These are phyloP conservation scores for Luzula sylvatica DNA, from an alignment of 176 grass and related monocot species.

Conservation along the genomic window DNA sequence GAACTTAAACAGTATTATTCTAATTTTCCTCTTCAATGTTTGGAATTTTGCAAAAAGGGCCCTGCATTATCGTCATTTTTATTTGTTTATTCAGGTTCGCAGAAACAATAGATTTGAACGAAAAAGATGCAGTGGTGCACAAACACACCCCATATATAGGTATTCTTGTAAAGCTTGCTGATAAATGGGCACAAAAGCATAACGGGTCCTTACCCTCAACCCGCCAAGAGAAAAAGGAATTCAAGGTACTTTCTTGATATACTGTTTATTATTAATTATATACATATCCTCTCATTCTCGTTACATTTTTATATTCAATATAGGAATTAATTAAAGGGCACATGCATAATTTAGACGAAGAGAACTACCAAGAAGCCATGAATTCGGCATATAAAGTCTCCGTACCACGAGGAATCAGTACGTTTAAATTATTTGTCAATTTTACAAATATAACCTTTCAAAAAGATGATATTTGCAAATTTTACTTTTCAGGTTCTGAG, in stretches of 20 bases:
- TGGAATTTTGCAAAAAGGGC: too few relatives aligned
- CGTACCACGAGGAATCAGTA: slow-evolving; percentile 68
- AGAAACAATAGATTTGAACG: slow-evolving; percentile 63
- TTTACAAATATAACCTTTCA: neutral
- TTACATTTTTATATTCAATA: slow-evolving; percentile 15
- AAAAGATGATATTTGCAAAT: slow-evolving; percentile 1
- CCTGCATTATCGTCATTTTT: slow-evolving; percentile 1
- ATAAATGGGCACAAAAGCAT: slow-evolving; percentile 76
- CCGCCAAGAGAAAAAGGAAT: slow-evolving; percentile 94
- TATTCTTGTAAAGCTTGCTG: slow-evolving; percentile 66
- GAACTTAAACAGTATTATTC: slow-evolving; percentile 70
- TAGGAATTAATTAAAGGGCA: slow-evolving; percentile 81
- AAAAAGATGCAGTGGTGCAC: slow-evolving; percentile 81
- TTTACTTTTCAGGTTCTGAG: slow-evolving; percentile 43
- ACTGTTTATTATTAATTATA: neutral
- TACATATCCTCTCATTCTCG: slow-evolving; percentile 10
- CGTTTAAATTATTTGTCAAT: slow-evolving; percentile 23
- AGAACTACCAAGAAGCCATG: slow-evolving; percentile 95
- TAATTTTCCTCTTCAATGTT: neutral
- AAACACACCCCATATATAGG: slow-evolving; percentile 91
- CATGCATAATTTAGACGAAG: slow-evolving; percentile 91
- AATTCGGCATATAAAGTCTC: slow-evolving; percentile 91
- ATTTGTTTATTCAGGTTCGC: slow-evolving; percentile 47
- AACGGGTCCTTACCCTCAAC: slow-evolving; percentile 65
- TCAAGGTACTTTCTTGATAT: slow-evolving; percentile 42